These are phyloP conservation scores for Verbena officinalis DNA, from an alignment of 257 asterid species.

Conservation along the genomic window DNA sequence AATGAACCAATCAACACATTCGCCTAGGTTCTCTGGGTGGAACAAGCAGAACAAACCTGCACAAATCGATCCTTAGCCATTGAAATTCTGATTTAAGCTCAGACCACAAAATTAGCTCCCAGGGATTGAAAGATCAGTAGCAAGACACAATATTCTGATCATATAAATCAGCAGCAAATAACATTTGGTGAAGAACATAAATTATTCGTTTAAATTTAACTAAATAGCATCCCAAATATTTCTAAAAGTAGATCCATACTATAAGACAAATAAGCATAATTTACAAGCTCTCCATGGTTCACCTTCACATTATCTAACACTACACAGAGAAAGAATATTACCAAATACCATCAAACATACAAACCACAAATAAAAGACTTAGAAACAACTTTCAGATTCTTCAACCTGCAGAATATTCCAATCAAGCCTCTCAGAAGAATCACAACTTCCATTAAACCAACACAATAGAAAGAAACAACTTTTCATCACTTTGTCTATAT, in stretches of 20 bases:
- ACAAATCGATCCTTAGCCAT: no score
- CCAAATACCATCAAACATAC: conserved; percentile 26
- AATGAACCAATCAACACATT: no score
- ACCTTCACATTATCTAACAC: conserved; percentile 9
- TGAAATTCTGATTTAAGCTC: no score
- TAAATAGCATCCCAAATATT: no score
- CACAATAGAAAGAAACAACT: conserved; percentile 2
- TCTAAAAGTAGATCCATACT: conserved; percentile 9
- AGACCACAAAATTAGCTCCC: no score
- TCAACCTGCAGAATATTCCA: conserved; percentile 22
- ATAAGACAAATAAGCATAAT: conserved; percentile 28
- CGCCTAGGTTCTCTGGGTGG: no score
- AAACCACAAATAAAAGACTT: conserved; percentile 19
- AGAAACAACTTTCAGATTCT: conserved; percentile 5
- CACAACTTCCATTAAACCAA: conserved; percentile 24
- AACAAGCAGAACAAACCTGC: no score
- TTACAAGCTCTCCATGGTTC: conserved; percentile 28
- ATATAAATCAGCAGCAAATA: no score
- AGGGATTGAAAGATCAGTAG: no score
- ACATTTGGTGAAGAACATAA: no score
- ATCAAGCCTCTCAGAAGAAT: conserved; percentile 14
- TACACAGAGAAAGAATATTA: conserved; percentile 18
- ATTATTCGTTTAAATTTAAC: no score
- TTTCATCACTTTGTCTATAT: conserved; percentile 35
- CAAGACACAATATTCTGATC: no score